phyloP scores from a whole-genome alignment of 768 basidiomycete genomes.

The Trametes maxima region DNA sequence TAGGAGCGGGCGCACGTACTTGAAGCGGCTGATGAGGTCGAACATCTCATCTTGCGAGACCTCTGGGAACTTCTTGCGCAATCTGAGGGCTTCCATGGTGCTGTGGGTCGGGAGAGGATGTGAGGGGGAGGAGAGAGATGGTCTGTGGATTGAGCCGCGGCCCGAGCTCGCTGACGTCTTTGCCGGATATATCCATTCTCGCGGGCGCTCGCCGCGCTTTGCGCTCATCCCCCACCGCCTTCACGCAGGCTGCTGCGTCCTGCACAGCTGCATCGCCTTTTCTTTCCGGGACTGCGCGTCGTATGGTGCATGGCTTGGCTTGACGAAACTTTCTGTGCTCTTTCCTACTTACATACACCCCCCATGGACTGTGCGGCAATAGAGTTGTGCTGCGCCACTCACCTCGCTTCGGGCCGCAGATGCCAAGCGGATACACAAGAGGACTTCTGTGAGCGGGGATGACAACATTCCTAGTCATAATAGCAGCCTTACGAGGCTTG shows the following conservation, averaged over 20 bases:
- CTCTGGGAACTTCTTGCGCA: conserved; percentile 92
- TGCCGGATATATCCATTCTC: conserved; percentile 23
- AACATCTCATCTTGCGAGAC: conserved; percentile 93
- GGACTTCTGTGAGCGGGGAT: no score
- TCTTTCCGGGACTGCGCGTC: no score
- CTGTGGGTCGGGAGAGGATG: conserved; percentile 7
- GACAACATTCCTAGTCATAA: no score
- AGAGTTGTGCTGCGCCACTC: no score
- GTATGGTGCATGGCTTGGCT: no score
- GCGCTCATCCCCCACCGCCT: conserved; percentile 4
- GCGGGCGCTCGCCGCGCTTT: neutral
- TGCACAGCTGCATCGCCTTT: conserved; percentile 12
- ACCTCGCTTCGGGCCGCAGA: no score
- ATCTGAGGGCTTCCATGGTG: conserved; percentile 78
- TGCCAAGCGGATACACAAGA: no score
- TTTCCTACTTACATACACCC: no score
- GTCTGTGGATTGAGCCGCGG: conserved; percentile 1
- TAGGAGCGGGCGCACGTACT: conserved; percentile 56
- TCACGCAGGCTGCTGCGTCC: conserved; percentile 3
- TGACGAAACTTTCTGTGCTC: no score
- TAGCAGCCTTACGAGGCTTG: no score
- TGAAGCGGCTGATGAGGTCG: conserved; percentile 92
- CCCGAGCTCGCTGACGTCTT: conserved; percentile 24
- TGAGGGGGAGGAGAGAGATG: conserved; percentile 7
- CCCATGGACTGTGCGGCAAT: no score